Percentiles rank a stretch among this genome's conserved stretches.
These are phyloP conservation scores for Aspergillus tanneri DNA, from an alignment of 2,329 filamentous ascomycete genomes.

Conservation along the genomic window DNA sequence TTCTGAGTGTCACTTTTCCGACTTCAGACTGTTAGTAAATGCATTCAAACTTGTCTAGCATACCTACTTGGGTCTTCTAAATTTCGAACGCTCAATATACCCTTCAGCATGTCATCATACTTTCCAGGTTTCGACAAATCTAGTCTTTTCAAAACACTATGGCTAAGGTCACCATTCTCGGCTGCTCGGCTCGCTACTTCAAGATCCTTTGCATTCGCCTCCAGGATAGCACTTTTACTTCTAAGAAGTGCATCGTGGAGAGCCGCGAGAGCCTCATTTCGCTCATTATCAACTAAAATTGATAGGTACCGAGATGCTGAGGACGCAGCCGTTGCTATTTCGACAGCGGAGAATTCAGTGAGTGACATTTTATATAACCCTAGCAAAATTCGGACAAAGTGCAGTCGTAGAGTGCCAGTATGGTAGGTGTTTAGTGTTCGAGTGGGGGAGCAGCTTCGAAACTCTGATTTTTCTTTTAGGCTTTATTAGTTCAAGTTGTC, in stretches of 20 bases:
- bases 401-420: too few relatives aligned
- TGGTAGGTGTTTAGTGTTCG: too few relatives aligned
- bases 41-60: neutral
- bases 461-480: too few relatives aligned
- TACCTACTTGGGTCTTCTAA: slow-evolving; percentile 79
- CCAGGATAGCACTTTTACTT: slow-evolving; percentile 72
- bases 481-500: too few relatives aligned
- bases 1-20: slow-evolving; percentile 79
- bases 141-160: slow-evolving; percentile 81
- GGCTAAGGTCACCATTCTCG: slow-evolving; percentile 70
- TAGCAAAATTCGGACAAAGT: too few relatives aligned
- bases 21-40: slow-evolving; percentile 53
- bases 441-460: too few relatives aligned
- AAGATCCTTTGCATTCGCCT: slow-evolving; percentile 83
- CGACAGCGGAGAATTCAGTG: slow-evolving; percentile 75
- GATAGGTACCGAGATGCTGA: slow-evolving; percentile 79
- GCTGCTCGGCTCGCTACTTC: slow-evolving; percentile 71
- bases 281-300: slow-evolving; percentile 69
- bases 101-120: slow-evolving; percentile 96
- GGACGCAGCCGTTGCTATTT: slow-evolving; percentile 76
- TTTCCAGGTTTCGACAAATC: slow-evolving; percentile 85
- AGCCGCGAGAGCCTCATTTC: slow-evolving; percentile 80
- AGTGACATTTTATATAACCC: slow-evolving; percentile 89
- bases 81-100: slow-evolving; percentile 81
- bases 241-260: slow-evolving; percentile 74